Evolutionary conservation across 2,329 filamentous ascomycete species (phyloP), one percentile per base, ranked within the genome.

Genomic region (Chaetothyriales sp.): DNA sequence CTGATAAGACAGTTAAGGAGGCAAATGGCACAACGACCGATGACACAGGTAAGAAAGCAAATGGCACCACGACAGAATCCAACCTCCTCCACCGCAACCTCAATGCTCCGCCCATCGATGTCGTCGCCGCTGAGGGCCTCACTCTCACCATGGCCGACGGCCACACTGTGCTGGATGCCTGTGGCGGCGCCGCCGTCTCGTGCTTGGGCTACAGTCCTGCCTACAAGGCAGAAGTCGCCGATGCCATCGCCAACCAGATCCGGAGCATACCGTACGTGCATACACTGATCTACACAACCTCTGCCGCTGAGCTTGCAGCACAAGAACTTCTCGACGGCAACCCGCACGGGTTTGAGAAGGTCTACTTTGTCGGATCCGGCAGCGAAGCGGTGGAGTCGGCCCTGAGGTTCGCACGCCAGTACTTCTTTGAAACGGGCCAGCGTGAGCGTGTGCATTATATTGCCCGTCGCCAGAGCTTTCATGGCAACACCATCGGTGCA

Each of bases 161-260:
- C 1, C 72, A 74, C 20, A 70, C 67, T 32, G 75, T 92, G 44
- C 74, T 88, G 12, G 86, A 92, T 63, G 81, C 79, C 1, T 84
- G 81, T 18, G 77, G 81, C 25, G 86, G 86, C 82, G 85, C 2
- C 3, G 57, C 57, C 83, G 84, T 88, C 2, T 73, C 79, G 8
- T 82, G 80, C 61, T 68, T 90, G 8, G 86, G 85, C 5, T 80
- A 86, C 58, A 79, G 77, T 26, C 74, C 82, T 53, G 39, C 44
- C 0, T 43, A 51, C 49, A 15, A 28, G 9, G 60, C 70, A 43
- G 70, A 80, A 46, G 77, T 89, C 10, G 70, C 70, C 10, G 67
- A 74, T 2, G 83, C 81, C 0, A 73, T 86, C 43, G 64, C 69
- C 3, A 59, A 70, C 10, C 83, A 87, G 58, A 69, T 83, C 56